A percentile compares a stretch with the other conserved stretches of the same genome.
These are phyloP conservation scores for Violaceomyces palustris DNA, from an alignment of 1,284 basidiomycete species.

Conservation along the genomic window DNA sequence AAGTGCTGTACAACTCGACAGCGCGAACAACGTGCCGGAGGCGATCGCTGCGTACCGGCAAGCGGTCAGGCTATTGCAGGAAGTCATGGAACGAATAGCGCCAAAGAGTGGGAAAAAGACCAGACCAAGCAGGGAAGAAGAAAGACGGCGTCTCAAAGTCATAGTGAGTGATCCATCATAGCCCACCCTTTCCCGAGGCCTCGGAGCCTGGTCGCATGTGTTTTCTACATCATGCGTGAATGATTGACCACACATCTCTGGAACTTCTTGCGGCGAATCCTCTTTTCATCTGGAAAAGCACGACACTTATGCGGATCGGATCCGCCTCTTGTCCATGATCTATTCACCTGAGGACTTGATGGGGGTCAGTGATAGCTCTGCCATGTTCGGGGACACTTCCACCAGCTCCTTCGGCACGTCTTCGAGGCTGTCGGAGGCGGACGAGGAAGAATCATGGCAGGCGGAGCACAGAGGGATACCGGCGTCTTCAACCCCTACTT, in stretches of 20 bases:
- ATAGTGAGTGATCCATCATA: too few species aligned
- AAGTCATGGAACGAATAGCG: slow-evolving; percentile 54
- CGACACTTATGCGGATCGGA: slow-evolving; percentile 54
- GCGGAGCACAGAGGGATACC: too few species aligned
- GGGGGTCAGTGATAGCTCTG: not conserved
- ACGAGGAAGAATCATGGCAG: too few species aligned
- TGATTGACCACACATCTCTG: too few species aligned
- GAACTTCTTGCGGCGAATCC: not conserved
- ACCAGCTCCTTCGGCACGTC: too few species aligned
- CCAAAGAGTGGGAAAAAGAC: slow-evolving; percentile 37
- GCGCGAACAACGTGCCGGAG: slow-evolving; percentile 53
- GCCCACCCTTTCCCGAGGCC: too few species aligned
- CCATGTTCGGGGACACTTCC: too few species aligned
- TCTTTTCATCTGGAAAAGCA: slow-evolving; percentile 44
- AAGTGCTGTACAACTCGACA: slow-evolving; percentile 54
- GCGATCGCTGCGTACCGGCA: slow-evolving; percentile 54
- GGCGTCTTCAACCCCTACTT: too few species aligned
- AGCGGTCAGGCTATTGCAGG: slow-evolving; percentile 52
- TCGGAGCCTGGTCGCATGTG: too few species aligned
- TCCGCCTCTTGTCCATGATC: slow-evolving; percentile 50
- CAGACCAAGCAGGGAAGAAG: slow-evolving; percentile 48
- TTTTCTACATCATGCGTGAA: too few species aligned
- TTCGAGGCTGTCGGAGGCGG: too few species aligned
- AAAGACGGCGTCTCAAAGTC: slow-evolving; percentile 49
- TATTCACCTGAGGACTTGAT: slow-evolving; percentile 17